Base-by-base conservation (phyloP, 495 filamentous ascomycete genomes). In the Penicillium chermesinum region DNA sequence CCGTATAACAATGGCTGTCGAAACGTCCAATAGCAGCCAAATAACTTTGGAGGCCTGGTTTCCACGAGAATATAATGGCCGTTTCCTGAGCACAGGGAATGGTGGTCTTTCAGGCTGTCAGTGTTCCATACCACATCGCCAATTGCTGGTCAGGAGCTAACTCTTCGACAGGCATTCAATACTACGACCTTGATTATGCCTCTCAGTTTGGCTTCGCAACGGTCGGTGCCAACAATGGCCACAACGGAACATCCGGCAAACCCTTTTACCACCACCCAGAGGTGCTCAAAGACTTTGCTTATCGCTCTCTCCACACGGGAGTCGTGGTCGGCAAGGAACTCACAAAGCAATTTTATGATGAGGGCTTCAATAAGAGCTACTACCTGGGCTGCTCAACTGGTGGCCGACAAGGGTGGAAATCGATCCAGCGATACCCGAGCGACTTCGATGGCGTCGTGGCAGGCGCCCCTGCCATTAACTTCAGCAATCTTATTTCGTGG, bases 371-470 rank as follows among this genome's bases (percentile, higher is more conserved):
- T 12, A 75, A 78, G 42, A 73, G 70, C 3, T 81, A 80, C 54
- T 82, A 78, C 53, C 52, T 78, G 0, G 79, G 78, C 17, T 82
- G 79, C 58, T 80, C 77, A 4, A 76, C 74, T 17, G 79, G 77
- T 13, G 79, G 79, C 7, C 67, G 73, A 2, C 67, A 82, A 51
- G 79, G 79, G 9, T 73, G 75, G 41, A 77, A 77, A 48, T 62
- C 66, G 4, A 62, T 71, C 5, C 71, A 80, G 49, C 66, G 72
- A 43, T 79, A 67, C 48, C 76, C 77, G 6, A 60, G 69, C 25
- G 71, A 76, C 51, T 79, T 86, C 48, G 84, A 90, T 59, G 86
- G 86, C 19, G 79, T 84, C 2, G 65, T 89, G 6, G 76, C 78
- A 15, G 83, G 82, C 3, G 72, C 80, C 7, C 78, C 71, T 12